These are phyloP conservation scores for Fusarium solani-melongenae DNA, from an alignment of 2,329 filamentous ascomycete genomes.

Conservation along the genomic window DNA sequence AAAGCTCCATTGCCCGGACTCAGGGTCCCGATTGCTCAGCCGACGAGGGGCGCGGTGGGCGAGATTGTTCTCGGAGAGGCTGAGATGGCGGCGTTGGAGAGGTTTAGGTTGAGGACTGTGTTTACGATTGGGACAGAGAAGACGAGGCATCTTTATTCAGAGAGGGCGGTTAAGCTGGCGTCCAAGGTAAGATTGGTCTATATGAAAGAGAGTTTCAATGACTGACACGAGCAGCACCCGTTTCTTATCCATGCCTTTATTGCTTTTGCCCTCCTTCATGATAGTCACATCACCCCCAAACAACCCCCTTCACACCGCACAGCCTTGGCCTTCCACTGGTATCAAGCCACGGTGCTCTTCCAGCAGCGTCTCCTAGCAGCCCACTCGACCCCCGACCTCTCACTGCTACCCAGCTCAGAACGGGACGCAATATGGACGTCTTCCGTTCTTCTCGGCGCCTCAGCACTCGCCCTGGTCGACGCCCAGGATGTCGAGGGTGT, in stretches of 20 bases:
- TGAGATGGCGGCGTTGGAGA: slow-evolving; percentile 51
- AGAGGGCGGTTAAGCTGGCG: slow-evolving; percentile 52
- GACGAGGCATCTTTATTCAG: slow-evolving; percentile 48
- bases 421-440: slow-evolving; percentile 62
- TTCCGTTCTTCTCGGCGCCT: slow-evolving; percentile 58
- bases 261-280: slow-evolving; percentile 64
- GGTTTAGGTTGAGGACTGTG: slow-evolving; percentile 57
- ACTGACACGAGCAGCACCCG: slow-evolving; percentile 51
- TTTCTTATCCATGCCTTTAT: slow-evolving; percentile 67
- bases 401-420: slow-evolving; percentile 47
- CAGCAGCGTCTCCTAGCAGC: slow-evolving; percentile 52
- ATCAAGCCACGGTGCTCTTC: slow-evolving; percentile 60
- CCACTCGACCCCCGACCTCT: slow-evolving; percentile 37
- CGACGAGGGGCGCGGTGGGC: slow-evolving; percentile 17
- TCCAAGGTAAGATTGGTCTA: slow-evolving; percentile 45
- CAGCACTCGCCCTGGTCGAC: slow-evolving; percentile 58
- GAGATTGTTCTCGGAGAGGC: slow-evolving; percentile 47
- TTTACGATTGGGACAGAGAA: slow-evolving; percentile 51
- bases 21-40: slow-evolving; percentile 41
- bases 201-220: neutral
- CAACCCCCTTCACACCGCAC: slow-evolving; percentile 38
- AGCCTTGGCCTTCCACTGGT: slow-evolving; percentile 59
- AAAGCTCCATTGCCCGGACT: slow-evolving; percentile 24
- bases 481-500: slow-evolving; percentile 54
- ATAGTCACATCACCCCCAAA: slow-evolving; percentile 52